Conservation (phyloP, 225 moss, liverwort and hornwort species). For the Thuidium tamariscinum region DNA sequence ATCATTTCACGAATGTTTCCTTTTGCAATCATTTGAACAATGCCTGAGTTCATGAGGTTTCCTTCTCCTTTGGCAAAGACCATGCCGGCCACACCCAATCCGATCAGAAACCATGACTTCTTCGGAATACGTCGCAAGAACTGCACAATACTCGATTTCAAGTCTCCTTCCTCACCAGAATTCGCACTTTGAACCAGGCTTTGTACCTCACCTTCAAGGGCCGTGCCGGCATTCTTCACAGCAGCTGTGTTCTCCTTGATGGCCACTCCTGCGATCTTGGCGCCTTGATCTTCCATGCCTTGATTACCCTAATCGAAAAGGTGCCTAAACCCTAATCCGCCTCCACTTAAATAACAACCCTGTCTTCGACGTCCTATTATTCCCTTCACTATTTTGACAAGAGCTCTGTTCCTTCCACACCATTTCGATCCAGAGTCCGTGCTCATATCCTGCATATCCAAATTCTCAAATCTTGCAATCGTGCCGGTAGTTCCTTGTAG, state of each 20-base stretch:
- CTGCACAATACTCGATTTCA: neutral
- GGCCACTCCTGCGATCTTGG: neutral
- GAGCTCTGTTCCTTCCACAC: neutral
- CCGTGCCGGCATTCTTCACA: neutral
- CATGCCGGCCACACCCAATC: slow-evolving; percentile 6
- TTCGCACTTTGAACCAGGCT: neutral
- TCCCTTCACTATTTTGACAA: neutral
- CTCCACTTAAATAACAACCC: neutral
- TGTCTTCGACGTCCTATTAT: neutral
- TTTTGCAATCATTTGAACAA: neutral
- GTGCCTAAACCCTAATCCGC: neutral
- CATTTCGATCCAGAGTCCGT: neutral
- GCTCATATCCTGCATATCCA: neutral
- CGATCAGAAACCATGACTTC: slow-evolving; percentile 17
- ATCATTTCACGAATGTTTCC: neutral
- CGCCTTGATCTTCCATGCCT: slow-evolving; percentile 1
- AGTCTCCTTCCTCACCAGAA: neutral
- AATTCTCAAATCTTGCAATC: neutral
- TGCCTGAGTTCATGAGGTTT: neutral
- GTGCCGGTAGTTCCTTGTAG: neutral
- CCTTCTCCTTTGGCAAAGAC: neutral
- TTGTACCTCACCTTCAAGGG: neutral
- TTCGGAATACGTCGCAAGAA: slow-evolving; percentile 9
- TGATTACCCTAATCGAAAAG: neutral
- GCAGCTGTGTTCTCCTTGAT: slow-evolving; percentile 4